These are phyloP conservation scores for Penicillium sp. DNA, from an alignment of 2,329 filamentous ascomycete species.

Conservation along the genomic window DNA sequence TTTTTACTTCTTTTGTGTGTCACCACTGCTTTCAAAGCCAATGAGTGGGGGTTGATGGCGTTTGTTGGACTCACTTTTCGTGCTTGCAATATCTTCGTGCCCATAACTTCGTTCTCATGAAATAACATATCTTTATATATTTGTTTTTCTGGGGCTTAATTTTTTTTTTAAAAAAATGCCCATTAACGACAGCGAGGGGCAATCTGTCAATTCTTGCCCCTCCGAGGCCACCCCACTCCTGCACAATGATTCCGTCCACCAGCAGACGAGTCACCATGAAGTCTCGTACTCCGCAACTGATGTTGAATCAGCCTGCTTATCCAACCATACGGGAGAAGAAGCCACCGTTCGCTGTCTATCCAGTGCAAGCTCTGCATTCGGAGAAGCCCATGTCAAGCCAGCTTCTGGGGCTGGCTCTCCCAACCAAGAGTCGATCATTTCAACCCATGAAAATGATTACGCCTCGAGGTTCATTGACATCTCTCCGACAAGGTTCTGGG, in stretches of 20 bases:
- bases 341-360: constrained; percentile 18
- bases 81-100: background rate
- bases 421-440: constrained; percentile 6
- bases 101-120: background rate
- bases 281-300: background rate
- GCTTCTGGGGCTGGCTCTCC: constrained; percentile 9
- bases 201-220: background rate
- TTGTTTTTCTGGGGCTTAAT: background rate
- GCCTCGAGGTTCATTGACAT: constrained; percentile 39
- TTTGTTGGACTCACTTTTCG: background rate
- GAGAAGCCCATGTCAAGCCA: constrained; percentile 28
- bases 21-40: background rate
- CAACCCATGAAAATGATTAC: constrained; percentile 19
- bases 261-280: constrained; percentile 10
- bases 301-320: constrained; percentile 8
- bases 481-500: constrained; percentile 54
- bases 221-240: constrained; percentile 22
- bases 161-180: background rate
- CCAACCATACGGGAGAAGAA: constrained; percentile 16
- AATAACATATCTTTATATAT: background rate
- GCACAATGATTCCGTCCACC: background rate
- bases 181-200: background rate
- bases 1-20: background rate
- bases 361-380: constrained; percentile 28
- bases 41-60: background rate